A percentile compares a stretch with the other conserved stretches of the same genome.
phyloP scores from a whole-genome alignment of 306 rosid genomes.

The Inga oerstediana region DNA sequence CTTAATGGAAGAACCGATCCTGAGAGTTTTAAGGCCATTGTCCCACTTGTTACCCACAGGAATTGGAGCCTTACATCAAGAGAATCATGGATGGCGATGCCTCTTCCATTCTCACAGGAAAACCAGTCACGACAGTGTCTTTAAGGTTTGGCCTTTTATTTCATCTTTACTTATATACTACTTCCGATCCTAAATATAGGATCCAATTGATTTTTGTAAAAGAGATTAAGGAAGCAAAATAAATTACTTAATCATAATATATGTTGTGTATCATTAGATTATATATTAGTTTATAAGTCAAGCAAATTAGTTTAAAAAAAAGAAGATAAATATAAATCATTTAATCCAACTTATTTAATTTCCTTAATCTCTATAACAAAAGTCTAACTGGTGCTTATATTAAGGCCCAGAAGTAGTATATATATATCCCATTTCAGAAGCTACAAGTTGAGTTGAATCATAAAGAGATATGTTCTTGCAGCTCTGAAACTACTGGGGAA shows the following conservation, averaged over 20 bases:
- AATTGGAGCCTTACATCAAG: constrained; percentile 66
- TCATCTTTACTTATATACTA: neutral
- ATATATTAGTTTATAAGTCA: too few species aligned
- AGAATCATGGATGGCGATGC: constrained; percentile 71
- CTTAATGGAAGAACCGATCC: constrained; percentile 78
- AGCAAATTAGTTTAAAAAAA: too few species aligned
- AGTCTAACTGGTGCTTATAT: too few species aligned
- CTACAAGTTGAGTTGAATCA: neutral
- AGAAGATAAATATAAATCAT: too few species aligned
- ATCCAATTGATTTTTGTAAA: too few species aligned
- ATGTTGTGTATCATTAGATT: too few species aligned
- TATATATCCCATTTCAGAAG: neutral
- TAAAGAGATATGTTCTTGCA: neutral
- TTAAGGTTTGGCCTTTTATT: constrained; percentile 50
- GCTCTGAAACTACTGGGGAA: neutral
- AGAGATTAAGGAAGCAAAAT: too few species aligned
- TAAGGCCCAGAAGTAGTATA: too few species aligned
- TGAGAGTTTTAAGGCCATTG: constrained; percentile 73
- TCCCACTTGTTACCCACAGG: constrained; percentile 77
- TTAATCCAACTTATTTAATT: too few species aligned
- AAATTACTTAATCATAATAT: too few species aligned
- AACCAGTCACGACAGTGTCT: constrained; percentile 75
- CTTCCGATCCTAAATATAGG: too few species aligned
- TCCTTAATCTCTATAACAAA: too few species aligned
- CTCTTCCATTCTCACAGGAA: constrained; percentile 77